A percentile compares a stretch with the other conserved stretches of the same genome.
phyloP scores from a whole-genome alignment of 2,329 filamentous ascomycete species.

The Alternaria rosae region DNA sequence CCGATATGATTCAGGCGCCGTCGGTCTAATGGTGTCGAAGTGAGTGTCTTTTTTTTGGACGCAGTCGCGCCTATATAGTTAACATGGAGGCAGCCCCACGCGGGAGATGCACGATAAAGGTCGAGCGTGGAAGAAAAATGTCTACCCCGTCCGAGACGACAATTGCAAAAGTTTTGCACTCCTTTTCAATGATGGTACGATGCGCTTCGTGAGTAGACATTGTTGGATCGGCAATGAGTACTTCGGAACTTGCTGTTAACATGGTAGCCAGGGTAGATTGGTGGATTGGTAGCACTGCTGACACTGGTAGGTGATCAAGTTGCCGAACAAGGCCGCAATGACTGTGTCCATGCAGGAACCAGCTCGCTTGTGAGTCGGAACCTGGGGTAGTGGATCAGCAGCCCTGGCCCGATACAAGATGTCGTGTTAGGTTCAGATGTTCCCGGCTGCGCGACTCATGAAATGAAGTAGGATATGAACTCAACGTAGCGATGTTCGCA shows the following conservation, averaged over 20 bases:
- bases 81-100: not conserved
- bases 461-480: not conserved
- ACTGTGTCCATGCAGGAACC: constrained; percentile 6
- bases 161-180: not conserved
- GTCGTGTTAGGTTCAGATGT: not conserved
- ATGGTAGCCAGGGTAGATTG: not conserved
- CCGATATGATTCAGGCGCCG: not conserved
- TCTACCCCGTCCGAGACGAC: not conserved
- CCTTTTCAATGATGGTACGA: not conserved
- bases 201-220: not conserved
- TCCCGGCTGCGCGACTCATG: not conserved
- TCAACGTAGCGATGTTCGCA: not conserved
- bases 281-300: not conserved
- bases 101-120: not conserved
- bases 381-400: constrained; percentile 2
- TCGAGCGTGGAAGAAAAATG: not conserved
- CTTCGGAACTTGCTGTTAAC: not conserved
- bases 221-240: not conserved
- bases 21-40: not conserved
- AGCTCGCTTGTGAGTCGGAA: constrained; percentile 6
- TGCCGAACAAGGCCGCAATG: not conserved
- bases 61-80: not conserved
- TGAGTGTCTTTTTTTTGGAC: not conserved
- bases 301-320: not conserved
- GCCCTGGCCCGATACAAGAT: not conserved